Percentiles rank a stretch among this genome's conserved stretches.
Evolutionary conservation across 2,329 filamentous ascomycete species (phyloP).

Genomic region (Aspergillus ochraceus): DNA sequence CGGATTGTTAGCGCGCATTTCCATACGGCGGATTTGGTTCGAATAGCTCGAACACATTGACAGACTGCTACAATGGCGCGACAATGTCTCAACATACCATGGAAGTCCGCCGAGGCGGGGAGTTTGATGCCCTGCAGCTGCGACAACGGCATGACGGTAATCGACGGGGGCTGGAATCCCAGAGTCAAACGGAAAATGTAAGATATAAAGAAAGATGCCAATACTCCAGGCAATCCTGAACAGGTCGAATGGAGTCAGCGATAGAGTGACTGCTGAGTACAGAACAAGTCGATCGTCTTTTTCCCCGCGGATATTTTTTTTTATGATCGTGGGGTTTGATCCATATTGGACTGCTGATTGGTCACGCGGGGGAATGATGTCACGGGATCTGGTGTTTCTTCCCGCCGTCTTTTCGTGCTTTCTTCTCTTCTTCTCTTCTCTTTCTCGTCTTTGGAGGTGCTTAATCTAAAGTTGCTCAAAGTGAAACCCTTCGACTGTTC

Average conservation of each 20-base stretch:
- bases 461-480: not conserved
- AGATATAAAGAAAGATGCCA: not conserved
- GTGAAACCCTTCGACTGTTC: no score
- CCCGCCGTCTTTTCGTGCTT: not conserved
- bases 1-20: not conserved
- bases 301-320: slow-evolving; percentile 29
- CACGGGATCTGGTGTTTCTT: slow-evolving; percentile 4
- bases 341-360: slow-evolving; percentile 14
- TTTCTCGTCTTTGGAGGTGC: not conserved
- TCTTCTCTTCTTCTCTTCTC: not conserved
- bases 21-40: not conserved
- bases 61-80: not conserved
- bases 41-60: not conserved
- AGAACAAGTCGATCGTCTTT: slow-evolving; percentile 6
- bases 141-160: slow-evolving; percentile 32
- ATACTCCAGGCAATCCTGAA: not conserved
- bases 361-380: slow-evolving; percentile 11
- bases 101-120: slow-evolving; percentile 66
- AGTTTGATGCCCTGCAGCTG: slow-evolving; percentile 48
- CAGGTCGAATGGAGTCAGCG: slow-evolving; percentile 5
- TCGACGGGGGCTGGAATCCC: not conserved
- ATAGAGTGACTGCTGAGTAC: not conserved
- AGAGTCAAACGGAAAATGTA: not conserved
- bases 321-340: slow-evolving; percentile 10
- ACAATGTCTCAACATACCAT: slow-evolving; percentile 38